Evolutionary conservation across 768 basidiomycete species (phyloP).

Genomic region (Leucocoprinus birnbaumii): DNA sequence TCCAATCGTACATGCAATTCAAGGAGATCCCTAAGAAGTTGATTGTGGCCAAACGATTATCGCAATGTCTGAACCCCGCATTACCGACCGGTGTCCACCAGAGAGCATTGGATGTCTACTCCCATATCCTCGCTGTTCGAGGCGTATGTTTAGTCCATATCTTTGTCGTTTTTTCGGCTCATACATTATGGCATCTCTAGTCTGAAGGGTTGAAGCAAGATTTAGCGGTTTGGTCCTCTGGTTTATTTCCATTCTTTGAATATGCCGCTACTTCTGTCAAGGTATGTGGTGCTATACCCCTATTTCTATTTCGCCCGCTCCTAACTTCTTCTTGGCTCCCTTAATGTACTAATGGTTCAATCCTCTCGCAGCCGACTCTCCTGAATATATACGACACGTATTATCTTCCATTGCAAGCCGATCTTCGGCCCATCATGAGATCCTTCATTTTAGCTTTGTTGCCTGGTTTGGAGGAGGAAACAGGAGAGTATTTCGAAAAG

Average conservation of each 20-base stretch:
- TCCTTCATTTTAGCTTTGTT: conserved; percentile 91
- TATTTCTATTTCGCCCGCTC: background rate
- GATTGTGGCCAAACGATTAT: conserved; percentile 89
- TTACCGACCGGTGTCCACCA: conserved; percentile 97
- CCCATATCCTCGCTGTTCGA: conserved; percentile 85
- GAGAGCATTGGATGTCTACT: conserved; percentile 92
- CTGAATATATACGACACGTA: conserved; percentile 91
- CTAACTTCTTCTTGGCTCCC: background rate
- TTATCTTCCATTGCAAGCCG: conserved; percentile 82
- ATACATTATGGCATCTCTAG: conserved; percentile 41
- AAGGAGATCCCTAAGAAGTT: conserved; percentile 95
- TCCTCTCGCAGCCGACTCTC: conserved; percentile 81
- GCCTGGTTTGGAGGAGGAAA: conserved; percentile 96
- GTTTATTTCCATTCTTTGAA: conserved; percentile 97
- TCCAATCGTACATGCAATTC: conserved; percentile 92
- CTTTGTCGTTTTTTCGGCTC: background rate
- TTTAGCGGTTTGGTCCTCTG: conserved; percentile 91
- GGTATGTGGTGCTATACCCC: conserved; percentile 34
- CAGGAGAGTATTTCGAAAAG: conserved; percentile 95
- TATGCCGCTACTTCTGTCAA: conserved; percentile 99
- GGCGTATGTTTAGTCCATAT: conserved; percentile 54
- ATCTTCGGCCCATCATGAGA: conserved; percentile 88
- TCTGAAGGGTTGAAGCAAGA: conserved; percentile 85
- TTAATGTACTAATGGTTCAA: too few species aligned
- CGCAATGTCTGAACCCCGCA: conserved; percentile 98